Conservation (phyloP, 1,284 basidiomycete species). For the Marasmius oreades region DNA sequence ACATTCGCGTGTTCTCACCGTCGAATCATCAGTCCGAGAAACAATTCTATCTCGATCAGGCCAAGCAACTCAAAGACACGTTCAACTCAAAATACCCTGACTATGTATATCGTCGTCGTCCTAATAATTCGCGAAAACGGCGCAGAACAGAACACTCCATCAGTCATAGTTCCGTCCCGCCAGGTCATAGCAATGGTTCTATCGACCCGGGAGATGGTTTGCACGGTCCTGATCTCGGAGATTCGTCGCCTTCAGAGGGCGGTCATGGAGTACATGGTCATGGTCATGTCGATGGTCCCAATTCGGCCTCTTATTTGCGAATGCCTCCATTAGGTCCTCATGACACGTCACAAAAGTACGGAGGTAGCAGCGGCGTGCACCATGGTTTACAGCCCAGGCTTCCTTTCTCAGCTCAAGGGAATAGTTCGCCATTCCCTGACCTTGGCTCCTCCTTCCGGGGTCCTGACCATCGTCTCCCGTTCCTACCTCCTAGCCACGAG, state of each 20-base stretch:
- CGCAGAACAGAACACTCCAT: conserved; percentile 45
- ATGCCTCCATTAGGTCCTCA: background rate
- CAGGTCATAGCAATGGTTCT: background rate
- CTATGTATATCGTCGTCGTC: conserved; percentile 79
- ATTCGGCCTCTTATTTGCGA: background rate
- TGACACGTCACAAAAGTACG: conserved; percentile 3
- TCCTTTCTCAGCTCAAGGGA: background rate
- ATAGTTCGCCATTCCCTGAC: background rate
- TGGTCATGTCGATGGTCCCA: background rate
- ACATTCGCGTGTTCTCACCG: conserved; percentile 10
- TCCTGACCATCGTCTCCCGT: background rate
- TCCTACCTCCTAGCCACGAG: background rate
- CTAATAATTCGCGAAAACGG: conserved; percentile 77
- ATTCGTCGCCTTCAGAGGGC: conserved; percentile 33
- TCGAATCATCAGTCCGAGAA: conserved; percentile 56
- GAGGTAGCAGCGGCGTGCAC: background rate
- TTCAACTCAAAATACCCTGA: conserved; percentile 85
- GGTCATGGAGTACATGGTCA: conserved; percentile 25
- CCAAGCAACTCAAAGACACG: conserved; percentile 75
- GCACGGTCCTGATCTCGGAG: conserved; percentile 30
- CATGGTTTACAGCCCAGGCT: background rate
- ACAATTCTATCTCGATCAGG: conserved; percentile 81
- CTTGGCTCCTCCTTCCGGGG: background rate
- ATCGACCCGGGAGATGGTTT: conserved; percentile 29
- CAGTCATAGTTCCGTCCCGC: conserved; percentile 15